These are phyloP conservation scores for Auriculariales sp. DNA, from an alignment of 768 basidiomycete genomes.

Conservation along the genomic window DNA sequence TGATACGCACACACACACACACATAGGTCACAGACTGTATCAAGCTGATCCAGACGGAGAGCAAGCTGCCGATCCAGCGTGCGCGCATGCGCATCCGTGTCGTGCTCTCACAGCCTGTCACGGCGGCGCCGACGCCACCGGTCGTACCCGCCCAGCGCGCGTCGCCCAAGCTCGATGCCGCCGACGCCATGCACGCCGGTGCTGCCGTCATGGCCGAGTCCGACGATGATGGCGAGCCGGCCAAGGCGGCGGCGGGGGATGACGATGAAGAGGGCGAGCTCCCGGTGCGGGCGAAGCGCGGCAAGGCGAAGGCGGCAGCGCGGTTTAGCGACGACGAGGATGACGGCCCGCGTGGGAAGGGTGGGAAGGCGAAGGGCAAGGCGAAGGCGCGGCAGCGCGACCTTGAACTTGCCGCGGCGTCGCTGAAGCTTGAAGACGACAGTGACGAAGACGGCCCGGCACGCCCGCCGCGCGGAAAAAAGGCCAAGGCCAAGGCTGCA, in stretches of 20 bases:
- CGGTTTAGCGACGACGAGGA: neutral
- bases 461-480: neutral
- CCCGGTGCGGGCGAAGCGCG: no score
- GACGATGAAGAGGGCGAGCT: no score
- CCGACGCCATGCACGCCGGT: neutral
- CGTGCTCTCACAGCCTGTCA: conserved; percentile 39
- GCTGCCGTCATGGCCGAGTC: neutral
- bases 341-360: no score
- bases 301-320: neutral
- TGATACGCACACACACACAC: neutral
- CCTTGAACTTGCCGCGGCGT: neutral
- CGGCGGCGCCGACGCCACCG: conserved; percentile 5
- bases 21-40: conserved; percentile 80
- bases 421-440: neutral
- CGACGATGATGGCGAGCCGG: neutral
- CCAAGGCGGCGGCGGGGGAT: no score
- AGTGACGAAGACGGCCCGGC: neutral
- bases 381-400: conserved; percentile 1
- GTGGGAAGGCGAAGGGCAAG: no score
- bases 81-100: conserved; percentile 87
- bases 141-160: neutral
- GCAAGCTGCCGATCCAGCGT: conserved; percentile 82
- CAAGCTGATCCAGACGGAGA: conserved; percentile 63
- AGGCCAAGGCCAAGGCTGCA: conserved; percentile 1
- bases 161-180: neutral